Evolutionary conservation across 2,329 filamentous ascomycete species (phyloP), one percentile per base, ranked within the genome.

Genomic region (Colletotrichum sp.): DNA sequence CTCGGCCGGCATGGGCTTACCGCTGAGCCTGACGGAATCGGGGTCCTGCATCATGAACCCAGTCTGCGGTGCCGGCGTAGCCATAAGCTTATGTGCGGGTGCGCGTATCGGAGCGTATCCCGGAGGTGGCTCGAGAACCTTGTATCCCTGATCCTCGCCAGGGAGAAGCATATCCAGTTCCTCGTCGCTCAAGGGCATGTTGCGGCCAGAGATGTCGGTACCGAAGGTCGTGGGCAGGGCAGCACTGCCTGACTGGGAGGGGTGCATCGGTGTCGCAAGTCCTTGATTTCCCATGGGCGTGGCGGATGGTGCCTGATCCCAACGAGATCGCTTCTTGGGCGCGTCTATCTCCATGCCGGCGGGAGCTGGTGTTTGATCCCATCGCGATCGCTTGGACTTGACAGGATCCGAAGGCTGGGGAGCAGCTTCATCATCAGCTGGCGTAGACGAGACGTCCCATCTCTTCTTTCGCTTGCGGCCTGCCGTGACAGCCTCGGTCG

Each of bases 21-120:
- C 95, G 82, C 96, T 92, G 66, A 94, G 88, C 78, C 95, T 92
- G 75, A 93, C 92, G 82, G 94, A 96, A 79, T 97, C 96, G 10
- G 96, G 95, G 79, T 99, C 96, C 83, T 98, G 97, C 92, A 98
- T 98, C 93, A 98, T 97, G 87, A 98, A 99, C 4, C 97, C 97
- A 56, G 91, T 92, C 28, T 94, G 89, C n/a, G 95, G 92, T 16
- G 93, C 90, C 52, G 95, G 93, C 16, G 95, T 94, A 52, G 93
- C 90, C 86, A 93, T 92, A 58, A 95, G 86, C 82, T 95, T 95
- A 83, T 96, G 92, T 43, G 95, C 90, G 66, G 95, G 92, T 39
- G 94, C 93, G 70, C 94, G 92, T 30, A 95, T 91, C 7, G 96
- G 96, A 62, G 95, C 95, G 82, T 98, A 99, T 39, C 97, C 97